A percentile compares a stretch with the other conserved stretches of the same genome.
These are phyloP conservation scores for Solanum aculeatissimum DNA, from an alignment of 305 asterid species.

Conservation along the genomic window DNA sequence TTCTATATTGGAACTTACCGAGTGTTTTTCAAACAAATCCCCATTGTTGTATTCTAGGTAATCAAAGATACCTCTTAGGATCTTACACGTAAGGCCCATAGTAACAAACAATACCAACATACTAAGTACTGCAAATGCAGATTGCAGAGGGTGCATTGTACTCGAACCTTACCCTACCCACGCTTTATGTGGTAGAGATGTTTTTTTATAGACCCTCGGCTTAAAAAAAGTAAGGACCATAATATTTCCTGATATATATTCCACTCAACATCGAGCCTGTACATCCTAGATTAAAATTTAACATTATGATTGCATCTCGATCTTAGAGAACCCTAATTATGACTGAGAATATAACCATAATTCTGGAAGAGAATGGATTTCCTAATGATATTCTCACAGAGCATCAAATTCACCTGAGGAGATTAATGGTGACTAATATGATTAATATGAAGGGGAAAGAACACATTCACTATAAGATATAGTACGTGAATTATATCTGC, in stretches of 20 bases:
- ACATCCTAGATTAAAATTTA: neutral
- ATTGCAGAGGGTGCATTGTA: neutral
- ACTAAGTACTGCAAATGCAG: rapidly evolving
- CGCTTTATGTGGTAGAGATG: neutral
- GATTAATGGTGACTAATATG: neutral
- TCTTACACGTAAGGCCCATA: neutral
- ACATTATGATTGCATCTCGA: neutral
- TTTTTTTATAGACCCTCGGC: neutral
- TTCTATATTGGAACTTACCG: no score
- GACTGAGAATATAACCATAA: neutral
- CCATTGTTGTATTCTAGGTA: neutral
- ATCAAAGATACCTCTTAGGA: neutral
- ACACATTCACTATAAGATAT: no score
- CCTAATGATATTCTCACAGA: neutral
- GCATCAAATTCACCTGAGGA: neutral
- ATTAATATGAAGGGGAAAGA: no score
- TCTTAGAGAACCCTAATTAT: neutral
- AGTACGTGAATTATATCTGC: neutral
- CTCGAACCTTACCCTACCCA: no score
- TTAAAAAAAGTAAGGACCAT: no score
- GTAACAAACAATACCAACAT: neutral
- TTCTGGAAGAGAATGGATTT: neutral
- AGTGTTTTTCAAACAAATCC: no score
- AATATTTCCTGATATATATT: neutral
- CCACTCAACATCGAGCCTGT: neutral